phyloP scores from a whole-genome alignment of 257 asterid genomes.

The Capsicum chinense region DNA sequence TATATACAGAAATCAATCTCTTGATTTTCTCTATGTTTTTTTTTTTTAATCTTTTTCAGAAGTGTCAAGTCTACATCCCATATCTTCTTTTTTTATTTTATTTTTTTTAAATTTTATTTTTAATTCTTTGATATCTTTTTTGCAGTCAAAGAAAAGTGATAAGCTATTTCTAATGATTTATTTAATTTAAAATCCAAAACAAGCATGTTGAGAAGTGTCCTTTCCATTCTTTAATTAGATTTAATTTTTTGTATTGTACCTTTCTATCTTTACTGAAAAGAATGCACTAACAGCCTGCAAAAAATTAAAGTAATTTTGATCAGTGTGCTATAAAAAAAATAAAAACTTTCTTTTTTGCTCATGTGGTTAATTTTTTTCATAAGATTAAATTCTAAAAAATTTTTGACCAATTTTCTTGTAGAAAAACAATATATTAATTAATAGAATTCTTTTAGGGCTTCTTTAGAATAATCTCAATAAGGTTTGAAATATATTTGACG shows the following conservation, averaged over 20 bases:
- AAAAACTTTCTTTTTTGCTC: not conserved
- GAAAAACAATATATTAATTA: not conserved
- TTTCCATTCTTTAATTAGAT: not conserved
- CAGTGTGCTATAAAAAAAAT: not conserved
- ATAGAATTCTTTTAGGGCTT: conserved; percentile 11
- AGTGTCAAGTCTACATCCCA: conserved; percentile 84
- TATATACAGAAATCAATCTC: not conserved
- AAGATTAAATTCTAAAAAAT: not conserved
- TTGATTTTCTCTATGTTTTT: not conserved
- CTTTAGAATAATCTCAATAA: conserved; percentile 2
- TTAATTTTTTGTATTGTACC: not conserved
- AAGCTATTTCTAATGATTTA: not conserved
- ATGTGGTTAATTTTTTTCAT: not conserved
- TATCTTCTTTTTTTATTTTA: conserved; percentile 21
- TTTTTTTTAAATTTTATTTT: conserved; percentile 8
- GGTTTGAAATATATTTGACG: not conserved
- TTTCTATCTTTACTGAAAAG: conserved; percentile 33
- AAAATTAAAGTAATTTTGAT: conserved; percentile 15
- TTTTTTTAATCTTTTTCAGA: conserved; percentile 27
- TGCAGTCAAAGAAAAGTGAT: conserved; percentile 60
- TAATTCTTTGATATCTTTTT: conserved; percentile 29
- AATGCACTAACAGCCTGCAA: conserved; percentile 27
- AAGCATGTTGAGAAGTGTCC: conserved; percentile 8
- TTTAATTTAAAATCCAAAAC: not conserved
- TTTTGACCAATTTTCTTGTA: not conserved